Base-by-base conservation (phyloP, 2,329 filamentous ascomycete genomes). In the Colletotrichum coccodes region DNA sequence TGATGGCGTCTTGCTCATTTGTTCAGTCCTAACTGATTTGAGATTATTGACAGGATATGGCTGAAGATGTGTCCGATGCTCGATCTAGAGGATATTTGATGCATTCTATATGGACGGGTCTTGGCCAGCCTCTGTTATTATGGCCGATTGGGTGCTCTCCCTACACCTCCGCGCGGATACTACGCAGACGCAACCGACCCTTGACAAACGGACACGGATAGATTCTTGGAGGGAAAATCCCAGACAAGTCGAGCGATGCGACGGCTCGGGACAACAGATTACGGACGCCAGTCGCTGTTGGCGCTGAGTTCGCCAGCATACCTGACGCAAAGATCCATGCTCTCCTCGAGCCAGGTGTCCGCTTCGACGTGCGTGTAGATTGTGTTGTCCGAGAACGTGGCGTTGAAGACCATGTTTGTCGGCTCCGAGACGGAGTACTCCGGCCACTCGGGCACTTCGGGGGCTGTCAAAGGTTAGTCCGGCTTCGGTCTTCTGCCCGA, bases 331-430 rank as follows among this genome's bases (percentile, higher is more conserved):
- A 71, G 28, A 5, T 44, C 64, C 54, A 68, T 49, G 26, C 42
- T 50, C 63, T 70, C 64, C 52, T 66, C 32, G 21, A 60, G 66
- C 59, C 56, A 72, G 28, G 61, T 71, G 34, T 71, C 66, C 11
- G 50, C n/a, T 46, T 72, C 71, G 46, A 72, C 40, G 23, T 62
- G 65, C 21, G 67, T 66, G 23, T 72, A 71, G 60, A 72, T 61
- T 30, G 58, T 50, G 58, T 72, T 61, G 23, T 70, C 68, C 23
- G 58, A 52, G 44, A 50, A 60, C 7, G 71, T 71, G 32, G 70
- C 68, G 60, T 71, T 72, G 53, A 70, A 64, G 4, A 71, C 62
- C 62, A 73, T 68, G 53, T 71, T 73, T 21, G 38, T 56, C 16
- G 72, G 70, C 11, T 64, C 58, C n/a, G 61, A 38, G 56, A 68